Evolutionary conservation across 805 yeast species (phyloP).

Genomic region (Cyberlindnera euphorbiiphila): DNA sequence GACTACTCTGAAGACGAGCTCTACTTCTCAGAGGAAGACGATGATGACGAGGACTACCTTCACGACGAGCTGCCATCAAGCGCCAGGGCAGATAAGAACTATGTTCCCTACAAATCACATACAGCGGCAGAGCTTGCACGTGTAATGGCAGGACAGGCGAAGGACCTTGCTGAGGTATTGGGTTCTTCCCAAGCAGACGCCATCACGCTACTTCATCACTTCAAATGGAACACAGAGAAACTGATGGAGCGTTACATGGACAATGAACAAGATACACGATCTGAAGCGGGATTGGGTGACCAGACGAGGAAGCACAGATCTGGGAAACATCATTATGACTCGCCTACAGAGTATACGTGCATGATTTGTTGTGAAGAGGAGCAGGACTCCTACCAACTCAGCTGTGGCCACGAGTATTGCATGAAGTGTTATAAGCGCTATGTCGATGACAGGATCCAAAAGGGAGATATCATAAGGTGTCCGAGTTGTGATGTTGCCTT

Average conservation of each 20-base stretch:
- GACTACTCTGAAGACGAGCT: constrained; percentile 5
- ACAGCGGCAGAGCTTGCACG: constrained; percentile 29
- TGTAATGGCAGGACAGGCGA: constrained; percentile 26
- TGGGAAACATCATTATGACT: not conserved
- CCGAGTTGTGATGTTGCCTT: constrained; percentile 50
- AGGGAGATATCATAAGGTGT: constrained; percentile 55
- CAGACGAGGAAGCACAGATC: not conserved
- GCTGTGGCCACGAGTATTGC: constrained; percentile 75
- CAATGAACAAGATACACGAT: constrained; percentile 34
- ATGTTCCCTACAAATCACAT: constrained; percentile 13
- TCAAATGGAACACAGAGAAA: constrained; percentile 57
- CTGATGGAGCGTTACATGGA: constrained; percentile 53
- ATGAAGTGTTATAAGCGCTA: constrained; percentile 62
- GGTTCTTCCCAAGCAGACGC: constrained; percentile 38
- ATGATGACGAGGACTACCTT: constrained; percentile 16
- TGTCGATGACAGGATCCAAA: constrained; percentile 39
- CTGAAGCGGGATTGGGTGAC: constrained; percentile 31
- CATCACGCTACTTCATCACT: constrained; percentile 42
- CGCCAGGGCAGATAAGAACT: constrained; percentile 18
- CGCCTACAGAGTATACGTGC: constrained; percentile 40
- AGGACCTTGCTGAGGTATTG: constrained; percentile 34
- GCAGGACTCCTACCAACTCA: constrained; percentile 43
- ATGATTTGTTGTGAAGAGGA: constrained; percentile 68
- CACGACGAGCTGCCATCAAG: constrained; percentile 17
- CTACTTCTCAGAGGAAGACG: constrained; percentile 7